Percentiles rank a stretch among this genome's conserved stretches.
Evolutionary conservation across 805 yeast species (phyloP).

Genomic region (Nakazawaea wickerhamii): DNA sequence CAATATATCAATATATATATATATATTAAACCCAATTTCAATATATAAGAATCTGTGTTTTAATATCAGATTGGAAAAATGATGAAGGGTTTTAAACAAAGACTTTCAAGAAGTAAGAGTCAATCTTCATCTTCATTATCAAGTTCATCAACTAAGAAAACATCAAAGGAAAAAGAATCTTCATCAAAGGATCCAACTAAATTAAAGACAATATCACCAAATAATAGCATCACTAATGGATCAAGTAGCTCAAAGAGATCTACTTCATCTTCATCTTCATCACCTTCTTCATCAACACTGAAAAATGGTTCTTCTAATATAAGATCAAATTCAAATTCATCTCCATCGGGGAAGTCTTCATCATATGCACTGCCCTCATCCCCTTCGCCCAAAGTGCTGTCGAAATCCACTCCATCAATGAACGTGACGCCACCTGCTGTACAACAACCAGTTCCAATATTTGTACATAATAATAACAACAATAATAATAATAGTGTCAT

Average conservation of each 20-base stretch:
- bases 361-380: constrained; percentile 2
- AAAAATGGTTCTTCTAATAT: constrained; percentile 15
- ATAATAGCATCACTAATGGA: neutral
- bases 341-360: neutral
- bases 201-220: constrained; percentile 15
- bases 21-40: too few relatives aligned
- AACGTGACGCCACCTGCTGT: constrained; percentile 14
- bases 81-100: constrained; percentile 73
- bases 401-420: constrained; percentile 7
- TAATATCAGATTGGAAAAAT: constrained; percentile 33
- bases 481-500: constrained; percentile 11
- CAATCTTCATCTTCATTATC: constrained; percentile 20
- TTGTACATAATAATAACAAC: constrained; percentile 10
- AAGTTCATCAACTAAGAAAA: constrained; percentile 6
- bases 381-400: constrained; percentile 6
- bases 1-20: neutral
- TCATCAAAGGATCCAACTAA: constrained; percentile 20
- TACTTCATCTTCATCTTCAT: neutral
- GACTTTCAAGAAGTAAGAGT: constrained; percentile 36
- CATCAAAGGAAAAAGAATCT: constrained; percentile 1
- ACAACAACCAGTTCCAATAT: constrained; percentile 15
- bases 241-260: neutral
- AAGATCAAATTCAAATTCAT: constrained; percentile 7
- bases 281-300: neutral
- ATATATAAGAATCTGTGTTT: too few relatives aligned